Conservation (phyloP, 192 early-diverging fungal species). For the Coemansia asiatica region DNA sequence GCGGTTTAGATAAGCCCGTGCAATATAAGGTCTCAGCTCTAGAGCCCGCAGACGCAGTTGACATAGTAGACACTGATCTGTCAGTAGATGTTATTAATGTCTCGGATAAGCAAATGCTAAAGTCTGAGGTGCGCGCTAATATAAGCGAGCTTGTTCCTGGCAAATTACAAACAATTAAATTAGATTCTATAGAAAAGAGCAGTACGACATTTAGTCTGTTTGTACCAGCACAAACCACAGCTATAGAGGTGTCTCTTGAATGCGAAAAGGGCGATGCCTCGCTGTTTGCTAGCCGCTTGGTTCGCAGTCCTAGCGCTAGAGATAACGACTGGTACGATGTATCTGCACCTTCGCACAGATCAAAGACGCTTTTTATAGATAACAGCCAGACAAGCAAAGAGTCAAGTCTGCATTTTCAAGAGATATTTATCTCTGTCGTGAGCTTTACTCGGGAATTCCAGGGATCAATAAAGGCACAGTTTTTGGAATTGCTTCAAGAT, state of each 20-base stretch:
- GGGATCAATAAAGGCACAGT: constrained; percentile 13
- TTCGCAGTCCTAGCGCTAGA: constrained; percentile 9
- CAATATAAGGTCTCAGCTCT: constrained; percentile 67
- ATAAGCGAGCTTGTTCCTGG: constrained; percentile 16
- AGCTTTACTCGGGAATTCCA: constrained; percentile 13
- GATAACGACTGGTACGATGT: constrained; percentile 42
- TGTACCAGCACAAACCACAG: constrained; percentile 8
- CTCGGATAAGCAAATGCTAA: constrained; percentile 14
- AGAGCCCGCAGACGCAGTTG: constrained; percentile 65
- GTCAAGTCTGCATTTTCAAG: neutral
- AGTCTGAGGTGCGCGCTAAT: no score
- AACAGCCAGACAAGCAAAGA: constrained; percentile 12
- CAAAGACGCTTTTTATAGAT: constrained; percentile 26
- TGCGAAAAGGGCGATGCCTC: constrained; percentile 36
- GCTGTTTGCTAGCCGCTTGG: constrained; percentile 36
- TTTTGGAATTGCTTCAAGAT: constrained; percentile 12
- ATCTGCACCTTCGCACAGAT: constrained; percentile 31
- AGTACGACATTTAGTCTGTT: constrained; percentile 14
- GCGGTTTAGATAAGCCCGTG: constrained; percentile 38
- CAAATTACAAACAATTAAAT: constrained; percentile 9
- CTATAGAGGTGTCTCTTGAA: constrained; percentile 13
- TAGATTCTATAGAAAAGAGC: neutral
- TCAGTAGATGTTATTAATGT: constrained; percentile 72
- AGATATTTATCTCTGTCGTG: constrained; percentile 19
- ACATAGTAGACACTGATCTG: constrained; percentile 77